phyloP scores from a whole-genome alignment of 2,329 filamentous ascomycete genomes.

The Colletotrichum limetticola region DNA sequence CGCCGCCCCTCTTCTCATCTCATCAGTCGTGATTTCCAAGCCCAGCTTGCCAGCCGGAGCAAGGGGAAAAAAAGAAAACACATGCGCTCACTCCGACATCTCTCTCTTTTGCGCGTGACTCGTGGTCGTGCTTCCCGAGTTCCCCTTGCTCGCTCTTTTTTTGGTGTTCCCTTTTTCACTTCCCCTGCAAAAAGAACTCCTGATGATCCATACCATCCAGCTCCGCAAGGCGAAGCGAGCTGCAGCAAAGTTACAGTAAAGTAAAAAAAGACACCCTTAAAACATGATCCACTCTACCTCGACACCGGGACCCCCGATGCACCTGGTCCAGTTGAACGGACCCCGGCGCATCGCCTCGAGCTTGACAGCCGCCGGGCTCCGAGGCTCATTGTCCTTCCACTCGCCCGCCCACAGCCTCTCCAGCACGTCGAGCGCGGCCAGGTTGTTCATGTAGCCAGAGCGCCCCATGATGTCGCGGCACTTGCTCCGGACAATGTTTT shows the following conservation, averaged over 20 bases:
- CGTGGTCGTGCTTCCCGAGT: constrained; percentile 7
- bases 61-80: constrained; percentile 3
- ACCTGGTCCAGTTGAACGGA: constrained; percentile 68
- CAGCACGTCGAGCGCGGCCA: constrained; percentile 84
- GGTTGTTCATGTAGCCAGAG: constrained; percentile 93
- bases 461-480: constrained; percentile 89
- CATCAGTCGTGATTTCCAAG: constrained; percentile 30
- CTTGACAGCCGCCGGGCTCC: constrained; percentile 45
- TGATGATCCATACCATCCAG: background rate
- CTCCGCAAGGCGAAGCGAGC: background rate
- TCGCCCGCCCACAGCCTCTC: constrained; percentile 83
- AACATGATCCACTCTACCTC: constrained; percentile 77
- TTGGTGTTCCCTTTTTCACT: background rate
- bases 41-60: constrained; percentile 23
- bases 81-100: constrained; percentile 7
- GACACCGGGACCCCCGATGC: constrained; percentile 64
- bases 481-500: constrained; percentile 80
- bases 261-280: constrained; percentile 45
- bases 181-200: background rate
- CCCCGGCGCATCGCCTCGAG: constrained; percentile 53
- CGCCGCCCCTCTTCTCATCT: background rate
- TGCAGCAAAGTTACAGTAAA: background rate
- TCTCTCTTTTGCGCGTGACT: constrained; percentile 26
- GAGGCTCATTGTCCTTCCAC: constrained; percentile 48
- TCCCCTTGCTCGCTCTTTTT: background rate